phyloP scores from a whole-genome alignment of 768 basidiomycete genomes.

The Termitomyces sp. region DNA sequence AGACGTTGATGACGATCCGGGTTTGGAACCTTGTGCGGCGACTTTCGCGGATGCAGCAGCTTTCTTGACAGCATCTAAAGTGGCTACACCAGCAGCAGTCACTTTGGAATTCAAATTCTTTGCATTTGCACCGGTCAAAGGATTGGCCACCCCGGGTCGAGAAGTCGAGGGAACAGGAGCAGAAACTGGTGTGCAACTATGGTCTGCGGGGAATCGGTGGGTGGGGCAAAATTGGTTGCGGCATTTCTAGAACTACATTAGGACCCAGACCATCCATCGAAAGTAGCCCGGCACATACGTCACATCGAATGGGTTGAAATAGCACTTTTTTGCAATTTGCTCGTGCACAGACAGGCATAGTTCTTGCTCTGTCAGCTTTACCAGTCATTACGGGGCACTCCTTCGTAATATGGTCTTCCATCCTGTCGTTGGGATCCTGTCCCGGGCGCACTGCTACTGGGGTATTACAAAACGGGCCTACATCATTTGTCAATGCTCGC shows the following conservation, averaged over 20 bases:
- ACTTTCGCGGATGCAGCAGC: slow-evolving; percentile 27
- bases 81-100: slow-evolving; percentile 28
- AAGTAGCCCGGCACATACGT: slow-evolving; percentile 45
- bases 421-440: slow-evolving; percentile 77
- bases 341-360: slow-evolving; percentile 58
- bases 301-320: slow-evolving; percentile 71
- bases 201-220: slow-evolving; percentile 79
- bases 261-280: not conserved
- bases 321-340: slow-evolving; percentile 70
- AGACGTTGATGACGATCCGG: slow-evolving; percentile 19
- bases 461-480: slow-evolving; percentile 75
- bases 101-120: slow-evolving; percentile 40
- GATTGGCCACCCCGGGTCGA: slow-evolving; percentile 15
- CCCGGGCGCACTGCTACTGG: slow-evolving; percentile 76
- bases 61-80: slow-evolving; percentile 32
- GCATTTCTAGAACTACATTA: slow-evolving; percentile 51
- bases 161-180: slow-evolving; percentile 20
- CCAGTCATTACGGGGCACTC: slow-evolving; percentile 75
- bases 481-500: not conserved
- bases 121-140: slow-evolving; percentile 30
- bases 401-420: slow-evolving; percentile 70
- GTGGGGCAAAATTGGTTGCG: slow-evolving; percentile 69
- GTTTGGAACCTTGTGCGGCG: slow-evolving; percentile 17
- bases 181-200: slow-evolving; percentile 45
- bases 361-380: slow-evolving; percentile 40